Conservation (phyloP, 306 rosid genomes). For the Mucuna pruriens region DNA sequence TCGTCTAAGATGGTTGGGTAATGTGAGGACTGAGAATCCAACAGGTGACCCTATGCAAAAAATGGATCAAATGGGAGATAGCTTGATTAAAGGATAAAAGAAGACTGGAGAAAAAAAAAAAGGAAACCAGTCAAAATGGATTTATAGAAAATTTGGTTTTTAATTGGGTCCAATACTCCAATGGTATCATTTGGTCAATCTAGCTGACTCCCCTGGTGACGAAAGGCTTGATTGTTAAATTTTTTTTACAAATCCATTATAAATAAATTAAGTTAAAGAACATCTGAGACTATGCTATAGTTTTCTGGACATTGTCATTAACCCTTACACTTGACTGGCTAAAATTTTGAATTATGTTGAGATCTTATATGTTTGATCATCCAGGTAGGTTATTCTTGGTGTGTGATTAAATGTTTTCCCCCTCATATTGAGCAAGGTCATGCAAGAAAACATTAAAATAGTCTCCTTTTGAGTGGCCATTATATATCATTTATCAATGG, state of each 20-base stretch:
- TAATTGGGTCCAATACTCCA: neutral
- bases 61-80: no score
- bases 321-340: neutral
- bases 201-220: neutral
- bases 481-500: neutral
- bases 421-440: neutral
- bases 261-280: neutral
- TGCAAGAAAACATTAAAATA: neutral
- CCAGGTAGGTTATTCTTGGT: neutral
- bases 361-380: neutral
- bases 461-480: constrained; percentile 10
- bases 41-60: no score
- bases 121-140: neutral
- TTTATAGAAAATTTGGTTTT: neutral
- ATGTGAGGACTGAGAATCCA: neutral
- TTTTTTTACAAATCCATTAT: neutral
- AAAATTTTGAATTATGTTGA: neutral
- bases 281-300: neutral
- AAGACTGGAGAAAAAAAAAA: no score
- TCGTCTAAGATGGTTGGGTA: neutral
- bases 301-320: neutral
- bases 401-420: neutral
- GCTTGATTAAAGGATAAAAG: no score
- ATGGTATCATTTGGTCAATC: neutral
- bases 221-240: neutral